Conservation (phyloP, 1,284 basidiomycete genomes). For the Cutaneotrichosporon daszewskae region DNA sequence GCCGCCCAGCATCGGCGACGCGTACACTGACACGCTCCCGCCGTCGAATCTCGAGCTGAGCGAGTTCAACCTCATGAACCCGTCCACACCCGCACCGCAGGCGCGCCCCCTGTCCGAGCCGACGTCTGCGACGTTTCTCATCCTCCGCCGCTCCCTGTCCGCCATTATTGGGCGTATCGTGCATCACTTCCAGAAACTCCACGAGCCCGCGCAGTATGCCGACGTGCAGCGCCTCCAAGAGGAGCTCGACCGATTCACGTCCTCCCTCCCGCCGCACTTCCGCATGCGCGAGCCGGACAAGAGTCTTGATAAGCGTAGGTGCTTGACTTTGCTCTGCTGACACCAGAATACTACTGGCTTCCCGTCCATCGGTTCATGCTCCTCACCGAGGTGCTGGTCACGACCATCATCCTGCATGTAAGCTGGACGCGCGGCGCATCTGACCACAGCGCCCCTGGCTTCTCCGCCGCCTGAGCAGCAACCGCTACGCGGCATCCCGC, state of each 20-base stretch:
- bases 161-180: conserved; percentile 85
- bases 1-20: conserved; percentile 60
- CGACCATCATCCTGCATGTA: conserved; percentile 46
- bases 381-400: conserved; percentile 43
- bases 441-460: conserved; percentile 41
- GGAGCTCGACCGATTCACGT: conserved; percentile 72
- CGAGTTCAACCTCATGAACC: conserved; percentile 47
- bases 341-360: conserved; percentile 32
- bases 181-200: conserved; percentile 89
- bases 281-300: conserved; percentile 64
- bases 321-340: not conserved
- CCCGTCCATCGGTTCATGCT: conserved; percentile 45
- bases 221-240: conserved; percentile 80
- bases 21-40: conserved; percentile 50
- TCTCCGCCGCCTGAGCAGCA: conserved; percentile 36
- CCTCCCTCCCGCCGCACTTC: conserved; percentile 60
- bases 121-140: conserved; percentile 80
- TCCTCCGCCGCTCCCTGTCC: conserved; percentile 75
- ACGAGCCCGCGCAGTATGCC: conserved; percentile 71
- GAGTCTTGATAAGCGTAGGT: conserved; percentile 59
- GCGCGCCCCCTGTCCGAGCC: conserved; percentile 53
- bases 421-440: conserved; percentile 6
- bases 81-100: conserved; percentile 24
- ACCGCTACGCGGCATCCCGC: conserved; percentile 39
- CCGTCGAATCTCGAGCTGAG: conserved; percentile 80